Evolutionary conservation across 2,329 filamentous ascomycete species (phyloP), one percentile per base, ranked within the genome.

Genomic region (Colletotrichum graminicola): DNA sequence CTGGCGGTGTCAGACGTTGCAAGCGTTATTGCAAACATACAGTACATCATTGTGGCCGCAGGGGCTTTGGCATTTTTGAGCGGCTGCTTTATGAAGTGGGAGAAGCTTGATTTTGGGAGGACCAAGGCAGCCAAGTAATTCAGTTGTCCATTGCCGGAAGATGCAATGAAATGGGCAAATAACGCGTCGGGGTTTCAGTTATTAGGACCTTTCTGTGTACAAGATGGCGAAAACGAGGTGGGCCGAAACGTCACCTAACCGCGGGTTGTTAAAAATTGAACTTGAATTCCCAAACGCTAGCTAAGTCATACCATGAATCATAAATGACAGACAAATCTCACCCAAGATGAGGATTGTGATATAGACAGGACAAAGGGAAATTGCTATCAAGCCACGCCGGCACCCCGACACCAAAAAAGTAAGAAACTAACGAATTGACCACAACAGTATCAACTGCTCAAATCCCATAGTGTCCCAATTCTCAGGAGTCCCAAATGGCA

Each of bases 401-500:
- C 7, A 26, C 36, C 3, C 51, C 10, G 21, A 34, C 10, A 7
- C 6, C 5, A 26, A 26, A 26, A 2, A 18, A 26, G 6, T 10
- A 5, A 26, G 1, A 16, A 18, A 5, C 3, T n/a, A 26, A 10
- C 1, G 7, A 5, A 56, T 39, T 12, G 11, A 26, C 1, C 3
- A 23, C 2, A 21, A 39, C 1, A 1, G 8, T 10, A 14, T 10
- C 55, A 45, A 67, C 64, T 45, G 49, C 23, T 18, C 39, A 61
- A 55, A 51, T 29, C 59, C 36, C 32, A 32, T 3, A 12, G 45
- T 32, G 16, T 8, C 41, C 3, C 11, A 10, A 8, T 14, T 10
- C 32, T 76, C 55, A 84, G 63, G 82, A 84, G 72, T 94, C 93
- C 83, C 91, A 94, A 75, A 94, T 93, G 7, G 92, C 91, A 8